Evolutionary conservation across 2,329 filamentous ascomycete genomes (phyloP), one percentile per base, ranked within the genome.

Genomic region (Paracorniculantispora psalliotae): DNA sequence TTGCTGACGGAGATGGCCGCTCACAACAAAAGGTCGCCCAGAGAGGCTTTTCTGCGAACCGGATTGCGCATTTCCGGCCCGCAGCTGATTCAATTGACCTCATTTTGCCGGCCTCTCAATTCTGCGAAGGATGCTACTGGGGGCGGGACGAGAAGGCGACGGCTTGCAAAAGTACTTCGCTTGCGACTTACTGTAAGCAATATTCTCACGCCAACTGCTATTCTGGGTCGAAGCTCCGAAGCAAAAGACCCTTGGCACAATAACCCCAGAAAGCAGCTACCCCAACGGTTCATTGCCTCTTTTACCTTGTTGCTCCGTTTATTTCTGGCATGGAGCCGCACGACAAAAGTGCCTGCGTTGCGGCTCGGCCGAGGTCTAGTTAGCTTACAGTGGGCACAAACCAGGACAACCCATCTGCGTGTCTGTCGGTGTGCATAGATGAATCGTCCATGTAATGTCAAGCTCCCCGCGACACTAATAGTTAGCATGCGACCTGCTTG

Each of bases 221-320:
- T 35, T 47, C 41, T 37, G 28, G 52, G 21, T 7, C 41, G 15
- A 37, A 35, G 41, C 28, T 56, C 41, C 41, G 28, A 35, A 19
- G 47, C 52, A 56, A 56, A 56, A 37, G 52, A 41, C 28, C 52
- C 52, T 56, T 56, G 41, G 52, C 52, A 56, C 35, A n/a, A 19
- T 33, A 17, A 54, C 21, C 23, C 30, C 30, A 46, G 41, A n/a
- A 39, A 56, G 52, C 30, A 2, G 10, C 21, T 53, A 30, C 37
- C 50, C 41, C 23, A 25, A 37, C 43, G 50, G 50, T 37, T 30
- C 17, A 43, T 13, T 30, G 23, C 8, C 37, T 25, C 6, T 37
- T 43, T 25, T 33, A 33, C 12, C 12, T n/a, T n/a, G n/a, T n/a
- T n/a, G n/a, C n/a, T n/a, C n/a, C n/a, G n/a, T n/a, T n/a, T n/a